A percentile compares a stretch with the other conserved stretches of the same genome.
Evolutionary conservation across 2,329 filamentous ascomycete species (phyloP).

Genomic region (Curvularia sp.): DNA sequence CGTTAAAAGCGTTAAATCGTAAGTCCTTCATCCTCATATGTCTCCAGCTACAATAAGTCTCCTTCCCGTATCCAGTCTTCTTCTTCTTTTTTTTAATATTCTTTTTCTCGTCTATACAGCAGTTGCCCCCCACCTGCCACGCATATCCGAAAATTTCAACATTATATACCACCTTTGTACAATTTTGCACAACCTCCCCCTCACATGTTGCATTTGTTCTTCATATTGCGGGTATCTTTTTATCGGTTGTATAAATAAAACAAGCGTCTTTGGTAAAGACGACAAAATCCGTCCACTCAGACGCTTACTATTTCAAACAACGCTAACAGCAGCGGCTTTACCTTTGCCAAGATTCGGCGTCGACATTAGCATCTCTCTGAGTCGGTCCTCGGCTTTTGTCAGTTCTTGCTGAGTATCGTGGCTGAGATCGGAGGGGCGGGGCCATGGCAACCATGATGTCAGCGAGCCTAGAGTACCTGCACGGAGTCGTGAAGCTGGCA

Average conservation of each 20-base stretch:
- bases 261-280: not conserved
- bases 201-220: not conserved
- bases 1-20: too few species aligned
- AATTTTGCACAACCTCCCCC: not conserved
- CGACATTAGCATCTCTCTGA: constrained; percentile 44
- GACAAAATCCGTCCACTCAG: not conserved
- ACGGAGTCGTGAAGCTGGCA: constrained; percentile 32
- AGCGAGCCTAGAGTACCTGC: constrained; percentile 43
- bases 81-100: not conserved
- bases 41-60: too few species aligned
- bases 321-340: constrained; percentile 35
- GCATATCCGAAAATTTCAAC: not conserved
- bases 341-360: constrained; percentile 38
- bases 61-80: too few species aligned
- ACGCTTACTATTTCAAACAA: constrained; percentile 21
- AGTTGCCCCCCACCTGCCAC: not conserved
- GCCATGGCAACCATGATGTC: constrained; percentile 48
- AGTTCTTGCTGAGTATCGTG: constrained; percentile 31
- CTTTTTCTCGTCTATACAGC: not conserved
- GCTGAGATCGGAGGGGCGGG: constrained; percentile 31
- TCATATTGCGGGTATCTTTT: not conserved
- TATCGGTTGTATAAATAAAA: not conserved
- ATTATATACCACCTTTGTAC: not conserved
- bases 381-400: constrained; percentile 41
- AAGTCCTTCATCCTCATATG: too few species aligned